phyloP scores from a whole-genome alignment of 2,329 filamentous ascomycete genomes.

The Rhynchosporium secalis region DNA sequence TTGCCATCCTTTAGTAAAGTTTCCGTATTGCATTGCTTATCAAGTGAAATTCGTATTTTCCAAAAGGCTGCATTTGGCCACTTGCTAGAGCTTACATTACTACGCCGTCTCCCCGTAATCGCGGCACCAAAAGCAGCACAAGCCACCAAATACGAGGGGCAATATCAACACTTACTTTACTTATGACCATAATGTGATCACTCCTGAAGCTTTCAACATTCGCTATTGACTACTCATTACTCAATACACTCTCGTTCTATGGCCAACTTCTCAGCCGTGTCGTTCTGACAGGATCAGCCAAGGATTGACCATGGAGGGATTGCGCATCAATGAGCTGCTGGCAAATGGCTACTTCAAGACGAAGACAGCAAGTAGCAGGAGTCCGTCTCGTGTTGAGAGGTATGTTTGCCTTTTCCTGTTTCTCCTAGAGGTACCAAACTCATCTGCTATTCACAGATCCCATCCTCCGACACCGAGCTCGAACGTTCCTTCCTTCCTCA shows the following conservation, averaged over 20 bases:
- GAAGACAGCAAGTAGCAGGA: constrained; percentile 43
- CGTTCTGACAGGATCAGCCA: constrained; percentile 12
- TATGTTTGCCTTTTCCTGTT: not conserved
- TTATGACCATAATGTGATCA: constrained; percentile 11
- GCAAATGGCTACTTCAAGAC: constrained; percentile 53
- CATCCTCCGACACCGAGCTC: not conserved
- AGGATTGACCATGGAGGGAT: constrained; percentile 30
- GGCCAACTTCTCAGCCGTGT: constrained; percentile 9
- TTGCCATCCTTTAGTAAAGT: constrained; percentile 16
- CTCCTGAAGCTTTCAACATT: not conserved
- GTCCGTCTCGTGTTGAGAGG: constrained; percentile 39
- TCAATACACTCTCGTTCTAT: constrained; percentile 11
- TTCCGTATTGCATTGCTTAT: constrained; percentile 8
- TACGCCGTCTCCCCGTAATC: constrained; percentile 7
- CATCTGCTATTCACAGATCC: constrained; percentile 5
- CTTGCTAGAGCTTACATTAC: constrained; percentile 8
- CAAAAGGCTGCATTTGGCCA: constrained; percentile 4
- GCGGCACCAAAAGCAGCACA: constrained; percentile 3
- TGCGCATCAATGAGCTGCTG: constrained; percentile 39
- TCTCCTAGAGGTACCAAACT: not conserved
- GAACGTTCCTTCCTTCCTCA: constrained; percentile 17
- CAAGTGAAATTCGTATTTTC: not conserved
- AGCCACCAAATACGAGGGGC: constrained; percentile 20
- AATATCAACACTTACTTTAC: not conserved
- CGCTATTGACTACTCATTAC: not conserved